phyloP scores from a whole-genome alignment of 495 filamentous ascomycete species.

The Endocarpon pusillum region DNA sequence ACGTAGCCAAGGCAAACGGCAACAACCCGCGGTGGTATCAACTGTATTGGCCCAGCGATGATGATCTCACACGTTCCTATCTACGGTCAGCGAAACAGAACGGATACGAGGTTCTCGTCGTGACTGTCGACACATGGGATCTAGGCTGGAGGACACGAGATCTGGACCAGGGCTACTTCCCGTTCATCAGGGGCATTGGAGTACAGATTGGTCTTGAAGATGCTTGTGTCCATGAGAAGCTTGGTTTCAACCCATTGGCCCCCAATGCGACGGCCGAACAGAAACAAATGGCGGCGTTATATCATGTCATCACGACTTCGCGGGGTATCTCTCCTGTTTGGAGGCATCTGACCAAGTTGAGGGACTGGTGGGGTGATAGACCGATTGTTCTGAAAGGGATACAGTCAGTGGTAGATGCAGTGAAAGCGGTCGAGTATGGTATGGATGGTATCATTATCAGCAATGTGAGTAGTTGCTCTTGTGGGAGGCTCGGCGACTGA shows the following conservation, averaged over 20 bases:
- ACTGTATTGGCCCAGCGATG: slow-evolving; percentile 41
- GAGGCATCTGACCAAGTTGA: too few species aligned
- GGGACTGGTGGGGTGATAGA: too few species aligned
- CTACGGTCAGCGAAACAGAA: slow-evolving; percentile 33
- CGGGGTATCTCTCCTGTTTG: too few species aligned
- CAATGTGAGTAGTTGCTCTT: slow-evolving; percentile 22
- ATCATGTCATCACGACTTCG: too few species aligned
- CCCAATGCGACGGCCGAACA: too few species aligned
- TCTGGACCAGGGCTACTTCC: slow-evolving; percentile 31
- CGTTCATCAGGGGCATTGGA: slow-evolving; percentile 15
- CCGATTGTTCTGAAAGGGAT: slow-evolving; percentile 43
- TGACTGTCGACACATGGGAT: slow-evolving; percentile 45
- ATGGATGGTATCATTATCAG: slow-evolving; percentile 41
- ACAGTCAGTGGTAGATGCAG: slow-evolving; percentile 34
- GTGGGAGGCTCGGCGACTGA: slow-evolving; percentile 22
- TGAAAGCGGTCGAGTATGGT: slow-evolving; percentile 34
- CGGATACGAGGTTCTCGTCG: slow-evolving; percentile 37
- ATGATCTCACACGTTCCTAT: slow-evolving; percentile 33
- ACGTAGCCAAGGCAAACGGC: slow-evolving; percentile 24
- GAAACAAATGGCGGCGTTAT: too few species aligned
- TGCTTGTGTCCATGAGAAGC: too few species aligned
- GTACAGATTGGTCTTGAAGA: slow-evolving; percentile 41
- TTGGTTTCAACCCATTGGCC: too few species aligned
- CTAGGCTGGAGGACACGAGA: slow-evolving; percentile 42
- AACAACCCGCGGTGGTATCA: slow-evolving; percentile 34